Conservation (phyloP, 371 early-diverging fungal genomes). For the Mucor saturninus region DNA sequence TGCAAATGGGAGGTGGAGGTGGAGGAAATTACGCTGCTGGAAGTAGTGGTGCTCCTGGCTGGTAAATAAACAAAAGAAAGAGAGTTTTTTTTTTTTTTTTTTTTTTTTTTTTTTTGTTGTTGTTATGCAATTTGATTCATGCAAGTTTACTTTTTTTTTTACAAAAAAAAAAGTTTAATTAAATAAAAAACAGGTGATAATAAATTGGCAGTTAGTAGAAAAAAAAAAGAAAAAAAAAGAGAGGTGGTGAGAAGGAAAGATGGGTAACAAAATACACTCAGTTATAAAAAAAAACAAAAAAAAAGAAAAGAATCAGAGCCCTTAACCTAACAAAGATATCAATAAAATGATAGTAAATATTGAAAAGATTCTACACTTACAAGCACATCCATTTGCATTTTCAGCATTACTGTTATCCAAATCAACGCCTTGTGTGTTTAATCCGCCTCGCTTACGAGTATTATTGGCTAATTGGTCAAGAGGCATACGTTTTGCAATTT, state of each 20-base stretch:
- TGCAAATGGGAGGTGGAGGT: slow-evolving; percentile 50
- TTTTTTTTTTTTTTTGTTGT: background rate
- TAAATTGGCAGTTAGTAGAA: background rate
- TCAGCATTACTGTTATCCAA: slow-evolving; percentile 32
- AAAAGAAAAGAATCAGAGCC: background rate
- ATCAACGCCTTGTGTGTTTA: slow-evolving; percentile 47
- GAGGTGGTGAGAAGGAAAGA: background rate
- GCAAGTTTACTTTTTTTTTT: background rate
- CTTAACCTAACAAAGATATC: background rate
- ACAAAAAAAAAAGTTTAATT: background rate
- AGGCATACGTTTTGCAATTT: slow-evolving; percentile 58
- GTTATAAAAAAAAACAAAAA: background rate
- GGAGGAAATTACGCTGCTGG: slow-evolving; percentile 22
- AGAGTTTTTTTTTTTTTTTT: too few species aligned
- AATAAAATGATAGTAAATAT: background rate
- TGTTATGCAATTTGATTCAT: background rate
- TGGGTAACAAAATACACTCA: slow-evolving; percentile 6
- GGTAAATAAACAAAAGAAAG: slow-evolving; percentile 5
- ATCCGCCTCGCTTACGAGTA: slow-evolving; percentile 41
- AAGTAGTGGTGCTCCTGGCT: slow-evolving; percentile 11
- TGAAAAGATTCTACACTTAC: slow-evolving; percentile 29
- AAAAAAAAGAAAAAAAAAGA: background rate
- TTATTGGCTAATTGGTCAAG: slow-evolving; percentile 52
- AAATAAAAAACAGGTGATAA: background rate
- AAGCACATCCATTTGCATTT: slow-evolving; percentile 47